A percentile compares a stretch with the other conserved stretches of the same genome.
These are phyloP conservation scores for Ulmus americana DNA, from an alignment of 331 rosid genomes.

Conservation along the genomic window DNA sequence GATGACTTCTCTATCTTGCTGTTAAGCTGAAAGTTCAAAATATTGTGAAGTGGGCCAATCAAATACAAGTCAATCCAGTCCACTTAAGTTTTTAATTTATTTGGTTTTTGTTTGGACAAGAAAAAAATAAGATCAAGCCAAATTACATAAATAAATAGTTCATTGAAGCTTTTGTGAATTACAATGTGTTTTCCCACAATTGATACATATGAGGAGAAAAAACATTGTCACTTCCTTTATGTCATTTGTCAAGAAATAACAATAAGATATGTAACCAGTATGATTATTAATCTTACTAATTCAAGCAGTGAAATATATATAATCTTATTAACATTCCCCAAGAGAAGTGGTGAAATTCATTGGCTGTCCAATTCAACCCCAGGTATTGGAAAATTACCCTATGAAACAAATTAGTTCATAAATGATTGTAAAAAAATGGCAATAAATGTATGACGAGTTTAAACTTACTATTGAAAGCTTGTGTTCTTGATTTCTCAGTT, in stretches of 20 bases:
- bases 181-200: not conserved
- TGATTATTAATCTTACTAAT: not conserved
- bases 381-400: not conserved
- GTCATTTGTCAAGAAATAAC: not conserved
- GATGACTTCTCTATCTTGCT: conserved; percentile 57
- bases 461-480: conserved; percentile 56
- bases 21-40: conserved; percentile 40
- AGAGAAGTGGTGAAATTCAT: not conserved
- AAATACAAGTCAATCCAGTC: not conserved
- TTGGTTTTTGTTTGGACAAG: not conserved
- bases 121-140: not conserved
- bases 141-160: not conserved
- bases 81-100: not conserved
- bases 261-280: not conserved
- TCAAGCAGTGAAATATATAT: no score
- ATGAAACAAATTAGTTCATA: not conserved
- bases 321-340: not conserved
- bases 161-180: not conserved
- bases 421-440: not conserved
- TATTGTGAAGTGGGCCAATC: not conserved
- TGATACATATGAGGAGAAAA: not conserved
- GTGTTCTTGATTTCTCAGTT: conserved; percentile 48
- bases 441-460: not conserved
- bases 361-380: not conserved
- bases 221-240: not conserved